Evolutionary conservation across 1,139 yeast genomes (phyloP).

Genomic region (Diutina rugosa): DNA sequence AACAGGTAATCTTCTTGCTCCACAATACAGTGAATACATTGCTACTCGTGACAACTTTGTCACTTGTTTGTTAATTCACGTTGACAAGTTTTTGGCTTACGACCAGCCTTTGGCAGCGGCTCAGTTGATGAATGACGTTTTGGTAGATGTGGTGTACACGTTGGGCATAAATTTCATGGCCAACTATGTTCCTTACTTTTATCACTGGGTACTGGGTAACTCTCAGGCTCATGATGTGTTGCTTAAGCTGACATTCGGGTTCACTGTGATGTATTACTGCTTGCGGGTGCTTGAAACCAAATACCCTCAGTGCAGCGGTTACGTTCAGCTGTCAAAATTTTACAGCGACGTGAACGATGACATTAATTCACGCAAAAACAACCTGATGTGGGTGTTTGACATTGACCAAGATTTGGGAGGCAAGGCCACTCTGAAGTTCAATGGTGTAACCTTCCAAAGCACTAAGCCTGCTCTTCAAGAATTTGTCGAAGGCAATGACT

Average conservation of each 20-base stretch:
- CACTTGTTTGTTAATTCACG: constrained; percentile 19
- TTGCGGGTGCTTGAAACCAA: not conserved
- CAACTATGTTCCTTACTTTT: constrained; percentile 35
- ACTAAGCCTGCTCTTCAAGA: constrained; percentile 15
- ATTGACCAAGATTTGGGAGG: not conserved
- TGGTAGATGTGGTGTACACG: constrained; percentile 17
- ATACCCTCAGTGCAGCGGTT: constrained; percentile 10
- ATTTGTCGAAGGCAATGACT: constrained; percentile 20
- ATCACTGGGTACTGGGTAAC: constrained; percentile 25
- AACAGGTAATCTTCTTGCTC: constrained; percentile 9
- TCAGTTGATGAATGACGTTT: constrained; percentile 12
- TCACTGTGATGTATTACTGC: not conserved
- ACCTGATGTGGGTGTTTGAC: constrained; percentile 15
- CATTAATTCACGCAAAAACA: constrained; percentile 16
- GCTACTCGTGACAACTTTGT: constrained; percentile 23
- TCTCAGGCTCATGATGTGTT: constrained; percentile 19
- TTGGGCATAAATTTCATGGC: constrained; percentile 35
- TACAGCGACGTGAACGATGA: constrained; percentile 13
- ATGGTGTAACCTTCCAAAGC: constrained; percentile 4
- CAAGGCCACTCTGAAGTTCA: not conserved
- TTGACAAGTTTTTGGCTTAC: constrained; percentile 18
- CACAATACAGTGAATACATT: constrained; percentile 27
- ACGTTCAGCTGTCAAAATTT: constrained; percentile 15
- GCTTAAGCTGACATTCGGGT: constrained; percentile 5
- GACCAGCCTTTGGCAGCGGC: constrained; percentile 12